Evolutionary conservation across 2,329 filamentous ascomycete genomes (phyloP).

Genomic region (Hypoxylon sp.): DNA sequence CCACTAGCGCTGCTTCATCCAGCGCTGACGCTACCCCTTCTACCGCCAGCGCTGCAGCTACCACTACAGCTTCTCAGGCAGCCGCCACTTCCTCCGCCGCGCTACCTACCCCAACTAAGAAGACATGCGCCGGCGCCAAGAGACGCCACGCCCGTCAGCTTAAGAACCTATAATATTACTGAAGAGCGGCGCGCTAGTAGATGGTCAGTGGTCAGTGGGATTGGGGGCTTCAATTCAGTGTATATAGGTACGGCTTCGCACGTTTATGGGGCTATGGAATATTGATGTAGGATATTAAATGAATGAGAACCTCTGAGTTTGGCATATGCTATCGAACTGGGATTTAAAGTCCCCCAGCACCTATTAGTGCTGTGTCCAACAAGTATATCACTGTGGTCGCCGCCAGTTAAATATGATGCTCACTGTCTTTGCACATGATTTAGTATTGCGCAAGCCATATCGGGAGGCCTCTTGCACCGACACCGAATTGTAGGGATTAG

Average conservation of each 20-base stretch:
- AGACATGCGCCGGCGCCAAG: slow-evolving; percentile 13
- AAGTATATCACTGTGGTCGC: too few relatives aligned
- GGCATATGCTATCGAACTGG: too few relatives aligned
- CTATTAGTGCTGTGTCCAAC: too few relatives aligned
- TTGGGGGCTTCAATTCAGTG: neutral
- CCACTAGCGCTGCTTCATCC: neutral
- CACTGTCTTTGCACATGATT: too few relatives aligned
- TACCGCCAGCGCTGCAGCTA: neutral
- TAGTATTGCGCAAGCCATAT: too few relatives aligned
- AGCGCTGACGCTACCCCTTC: neutral
- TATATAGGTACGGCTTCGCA: neutral
- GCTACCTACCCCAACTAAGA: neutral
- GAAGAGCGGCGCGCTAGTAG: neutral
- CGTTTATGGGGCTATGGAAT: neutral
- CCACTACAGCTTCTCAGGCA: neutral
- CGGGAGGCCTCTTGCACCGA: too few relatives aligned
- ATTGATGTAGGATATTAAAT: neutral
- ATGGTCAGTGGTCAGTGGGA: too few relatives aligned
- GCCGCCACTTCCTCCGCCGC: neutral
- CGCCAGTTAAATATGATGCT: too few relatives aligned
- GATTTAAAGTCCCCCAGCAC: too few relatives aligned
- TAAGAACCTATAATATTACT: slow-evolving; percentile 7
- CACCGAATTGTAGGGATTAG: too few relatives aligned
- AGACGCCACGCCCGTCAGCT: slow-evolving; percentile 10
- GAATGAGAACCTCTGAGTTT: neutral